phyloP scores from a whole-genome alignment of 2,329 filamentous ascomycete species.

The Dothideomycetes sp. region DNA sequence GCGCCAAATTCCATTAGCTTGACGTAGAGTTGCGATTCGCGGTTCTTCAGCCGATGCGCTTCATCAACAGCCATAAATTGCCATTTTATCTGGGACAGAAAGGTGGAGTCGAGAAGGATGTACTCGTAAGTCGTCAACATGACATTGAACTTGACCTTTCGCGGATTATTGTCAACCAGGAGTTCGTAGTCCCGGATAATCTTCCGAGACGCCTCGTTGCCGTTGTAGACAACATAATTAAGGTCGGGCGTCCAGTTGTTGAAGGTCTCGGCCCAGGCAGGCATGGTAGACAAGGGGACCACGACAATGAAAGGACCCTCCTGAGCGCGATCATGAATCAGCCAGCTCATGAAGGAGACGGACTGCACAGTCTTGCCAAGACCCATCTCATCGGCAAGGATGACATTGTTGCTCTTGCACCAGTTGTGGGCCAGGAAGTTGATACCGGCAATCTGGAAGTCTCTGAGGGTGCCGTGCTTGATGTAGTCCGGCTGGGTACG shows the following conservation, averaged over 20 bases:
- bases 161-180: slow-evolving; percentile 72
- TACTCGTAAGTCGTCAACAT: slow-evolving; percentile 96
- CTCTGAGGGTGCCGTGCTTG: slow-evolving; percentile 69
- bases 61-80: slow-evolving; percentile 95
- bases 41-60: slow-evolving; percentile 92
- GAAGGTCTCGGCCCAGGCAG: slow-evolving; percentile 96
- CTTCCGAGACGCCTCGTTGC: slow-evolving; percentile 72
- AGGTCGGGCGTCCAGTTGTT: slow-evolving; percentile 91
- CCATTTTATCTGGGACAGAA: slow-evolving; percentile 88
- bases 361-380: slow-evolving; percentile 97
- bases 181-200: slow-evolving; percentile 89
- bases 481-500: slow-evolving; percentile 80
- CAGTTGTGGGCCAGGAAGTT: slow-evolving; percentile 97
- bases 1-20: slow-evolving; percentile 78
- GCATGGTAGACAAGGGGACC: slow-evolving; percentile 94
- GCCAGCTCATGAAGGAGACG: slow-evolving; percentile 92
- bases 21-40: slow-evolving; percentile 83
- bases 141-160: slow-evolving; percentile 94
- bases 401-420: slow-evolving; percentile 88
- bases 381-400: slow-evolving; percentile 97
- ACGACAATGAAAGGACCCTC: slow-evolving; percentile 94
- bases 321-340: slow-evolving; percentile 78
- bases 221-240: slow-evolving; percentile 95
- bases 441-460: slow-evolving; percentile 86
- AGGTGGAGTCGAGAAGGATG: slow-evolving; percentile 73